Base-by-base conservation (phyloP, 169 alveolate genomes). In the Plasmodium yoelii region DNA sequence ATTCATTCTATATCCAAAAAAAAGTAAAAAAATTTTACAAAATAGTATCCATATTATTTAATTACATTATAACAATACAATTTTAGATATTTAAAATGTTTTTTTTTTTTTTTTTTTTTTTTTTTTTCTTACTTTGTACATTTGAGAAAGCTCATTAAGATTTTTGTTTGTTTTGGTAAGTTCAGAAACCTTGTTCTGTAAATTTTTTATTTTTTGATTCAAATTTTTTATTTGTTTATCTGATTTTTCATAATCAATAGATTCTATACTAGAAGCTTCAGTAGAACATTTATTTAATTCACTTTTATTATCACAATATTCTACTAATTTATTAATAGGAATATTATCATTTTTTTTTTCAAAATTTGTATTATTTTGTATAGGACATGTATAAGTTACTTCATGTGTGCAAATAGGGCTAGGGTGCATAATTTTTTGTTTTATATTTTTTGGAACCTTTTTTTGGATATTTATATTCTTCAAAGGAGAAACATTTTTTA, bases 371-470 rank as follows among this genome's bases (percentile, higher is more conserved):
- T 19, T 67, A 28, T 56, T 56, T 55, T 63, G 60, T n/a, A 49
- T 8, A 63, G 69, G 69, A 18, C 8, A 77, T 8, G 42, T 77
- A 28, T 77, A 77, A 1, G 88, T 49, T 26, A 77, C 49, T 24
- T 77, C 88, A 12, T 77, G 88, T 5, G 88, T 77, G 51, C 63
- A 73, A 42, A 42, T 47, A 0, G 87, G 73, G 10, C 15, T 19
- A 53, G 5, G 4, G 13, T 46, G 12, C 22, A 26, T n/a, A 6
- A 44, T 28, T n/a, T 61, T 55, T 2, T 19, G 59, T n/a, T 9
- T 49, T 19, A 19, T 42, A 19, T 13, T 19, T 1, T 15, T 24
- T n/a, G 88, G 75, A 1, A 26, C 24, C 1, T 68, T 63, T 47
- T 34, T 77, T 44, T 64, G 75, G 3, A 74, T 26, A 1, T 57